Conservation (phyloP, 1,284 basidiomycete genomes). For the Leccinum griseonigrum region DNA sequence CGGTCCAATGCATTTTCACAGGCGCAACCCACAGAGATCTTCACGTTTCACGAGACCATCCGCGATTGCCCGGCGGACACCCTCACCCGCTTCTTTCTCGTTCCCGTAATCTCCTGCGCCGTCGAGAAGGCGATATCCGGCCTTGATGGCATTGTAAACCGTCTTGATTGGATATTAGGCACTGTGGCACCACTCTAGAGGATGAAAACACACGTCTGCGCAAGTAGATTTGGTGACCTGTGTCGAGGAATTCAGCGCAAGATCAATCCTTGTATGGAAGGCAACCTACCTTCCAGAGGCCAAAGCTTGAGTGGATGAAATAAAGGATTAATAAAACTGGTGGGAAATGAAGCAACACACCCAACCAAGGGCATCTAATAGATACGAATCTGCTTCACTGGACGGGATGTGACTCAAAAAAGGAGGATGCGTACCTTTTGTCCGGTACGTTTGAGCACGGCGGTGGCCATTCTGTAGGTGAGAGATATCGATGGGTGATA, state of each 20-base stretch:
- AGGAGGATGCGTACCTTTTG: slow-evolving; percentile 42
- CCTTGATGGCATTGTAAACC: slow-evolving; percentile 70
- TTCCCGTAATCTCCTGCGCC: slow-evolving; percentile 83
- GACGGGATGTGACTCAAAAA: neutral
- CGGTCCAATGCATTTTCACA: neutral
- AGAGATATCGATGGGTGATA: slow-evolving; percentile 1
- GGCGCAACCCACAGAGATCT: slow-evolving; percentile 63
- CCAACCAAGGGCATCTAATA: slow-evolving; percentile 32
- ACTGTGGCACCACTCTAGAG: neutral
- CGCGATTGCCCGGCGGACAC: slow-evolving; percentile 69
- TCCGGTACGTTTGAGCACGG: slow-evolving; percentile 57
- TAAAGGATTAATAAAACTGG: neutral
- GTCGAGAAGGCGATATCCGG: slow-evolving; percentile 81
- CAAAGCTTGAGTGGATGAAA: slow-evolving; percentile 44
- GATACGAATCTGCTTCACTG: neutral
- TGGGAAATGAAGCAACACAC: slow-evolving; percentile 18
- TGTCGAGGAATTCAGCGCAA: slow-evolving; percentile 5
- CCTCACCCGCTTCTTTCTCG: slow-evolving; percentile 83
- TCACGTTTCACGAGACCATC: slow-evolving; percentile 74
- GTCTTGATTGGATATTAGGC: slow-evolving; percentile 36
- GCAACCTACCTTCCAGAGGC: slow-evolving; percentile 60
- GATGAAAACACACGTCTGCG: slow-evolving; percentile 48
- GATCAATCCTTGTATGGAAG: slow-evolving; percentile 14
- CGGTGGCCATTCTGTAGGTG: slow-evolving; percentile 41
- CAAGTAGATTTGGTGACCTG: slow-evolving; percentile 57